Conservation (phyloP, 1,284 basidiomycete genomes). For the Ceraceosorus guamensis region DNA sequence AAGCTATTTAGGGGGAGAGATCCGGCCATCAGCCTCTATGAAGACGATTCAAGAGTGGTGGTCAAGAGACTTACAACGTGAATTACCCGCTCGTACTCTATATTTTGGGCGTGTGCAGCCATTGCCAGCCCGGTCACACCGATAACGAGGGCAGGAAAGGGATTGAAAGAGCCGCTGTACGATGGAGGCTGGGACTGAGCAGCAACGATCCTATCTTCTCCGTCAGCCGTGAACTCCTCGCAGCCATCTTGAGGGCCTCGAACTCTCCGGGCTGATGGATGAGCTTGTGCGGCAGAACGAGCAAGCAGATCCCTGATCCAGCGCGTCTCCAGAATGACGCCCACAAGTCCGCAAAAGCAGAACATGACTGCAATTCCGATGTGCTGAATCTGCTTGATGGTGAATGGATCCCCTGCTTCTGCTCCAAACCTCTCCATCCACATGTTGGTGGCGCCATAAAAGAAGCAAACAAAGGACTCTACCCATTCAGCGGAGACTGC, state of each 20-base stretch:
- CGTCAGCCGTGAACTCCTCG: slow-evolving; percentile 2
- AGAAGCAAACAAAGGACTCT: slow-evolving; percentile 77
- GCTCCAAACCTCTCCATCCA: slow-evolving; percentile 93
- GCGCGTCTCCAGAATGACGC: slow-evolving; percentile 80
- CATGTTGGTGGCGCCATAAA: slow-evolving; percentile 82
- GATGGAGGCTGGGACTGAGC: slow-evolving; percentile 31
- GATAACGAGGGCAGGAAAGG: slow-evolving; percentile 71
- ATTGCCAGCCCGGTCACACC: slow-evolving; percentile 89
- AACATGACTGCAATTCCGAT: slow-evolving; percentile 92
- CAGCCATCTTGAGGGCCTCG: too few species aligned
- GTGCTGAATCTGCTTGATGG: slow-evolving; percentile 88
- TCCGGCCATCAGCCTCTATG: too few species aligned
- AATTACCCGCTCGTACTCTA: slow-evolving; percentile 72
- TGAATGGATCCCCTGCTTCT: slow-evolving; percentile 70
- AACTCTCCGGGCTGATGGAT: slow-evolving; percentile 13
- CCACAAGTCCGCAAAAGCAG: slow-evolving; percentile 84
- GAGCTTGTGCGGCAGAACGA: slow-evolving; percentile 22
- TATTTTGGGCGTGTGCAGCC: slow-evolving; percentile 87
- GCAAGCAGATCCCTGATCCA: slow-evolving; percentile 28
- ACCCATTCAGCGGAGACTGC: slow-evolving; percentile 65
- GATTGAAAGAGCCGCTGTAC: slow-evolving; percentile 78
- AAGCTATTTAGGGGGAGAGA: slow-evolving; percentile 47
- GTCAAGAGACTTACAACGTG: slow-evolving; percentile 53
- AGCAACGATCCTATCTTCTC: slow-evolving; percentile 17
- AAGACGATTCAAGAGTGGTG: too few species aligned